Conservation (phyloP, 2,329 filamentous ascomycete genomes). For the Pseudocercospora fuligena region DNA sequence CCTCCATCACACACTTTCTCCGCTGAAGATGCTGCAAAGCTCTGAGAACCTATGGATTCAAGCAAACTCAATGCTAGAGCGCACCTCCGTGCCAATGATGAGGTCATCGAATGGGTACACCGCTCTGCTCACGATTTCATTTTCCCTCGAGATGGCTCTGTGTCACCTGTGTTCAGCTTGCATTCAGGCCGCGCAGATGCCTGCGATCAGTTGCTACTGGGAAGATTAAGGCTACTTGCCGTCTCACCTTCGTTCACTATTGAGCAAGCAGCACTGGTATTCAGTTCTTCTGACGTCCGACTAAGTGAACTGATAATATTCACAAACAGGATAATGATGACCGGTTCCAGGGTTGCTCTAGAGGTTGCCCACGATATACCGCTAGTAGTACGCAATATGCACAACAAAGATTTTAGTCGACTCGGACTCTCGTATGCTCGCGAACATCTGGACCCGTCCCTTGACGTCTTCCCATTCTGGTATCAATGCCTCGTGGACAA, state of each 20-base stretch:
- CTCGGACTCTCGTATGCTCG: not conserved
- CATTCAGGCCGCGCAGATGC: not conserved
- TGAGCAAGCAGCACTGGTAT: too few species aligned
- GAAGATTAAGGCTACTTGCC: not conserved
- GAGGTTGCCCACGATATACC: not conserved
- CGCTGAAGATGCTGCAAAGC: not conserved
- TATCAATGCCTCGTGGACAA: accelerated
- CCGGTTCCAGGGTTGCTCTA: too few species aligned
- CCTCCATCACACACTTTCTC: not conserved
- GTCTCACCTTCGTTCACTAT: not conserved
- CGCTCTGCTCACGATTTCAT: conserved; percentile 11
- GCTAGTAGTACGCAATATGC: not conserved
- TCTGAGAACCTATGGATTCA: not conserved
- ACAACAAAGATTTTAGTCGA: not conserved
- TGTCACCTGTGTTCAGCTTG: not conserved
- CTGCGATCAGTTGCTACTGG: not conserved
- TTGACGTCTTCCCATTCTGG: not conserved
- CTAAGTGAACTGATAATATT: too few species aligned
- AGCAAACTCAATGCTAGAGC: not conserved
- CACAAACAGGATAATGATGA: too few species aligned
- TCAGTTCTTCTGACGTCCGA: too few species aligned
- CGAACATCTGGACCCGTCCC: not conserved
- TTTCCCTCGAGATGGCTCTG: not conserved
- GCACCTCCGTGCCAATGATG: not conserved
- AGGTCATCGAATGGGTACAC: not conserved